Conservation (phyloP, 2,329 filamentous ascomycete genomes). For the Epichloe baconii region DNA sequence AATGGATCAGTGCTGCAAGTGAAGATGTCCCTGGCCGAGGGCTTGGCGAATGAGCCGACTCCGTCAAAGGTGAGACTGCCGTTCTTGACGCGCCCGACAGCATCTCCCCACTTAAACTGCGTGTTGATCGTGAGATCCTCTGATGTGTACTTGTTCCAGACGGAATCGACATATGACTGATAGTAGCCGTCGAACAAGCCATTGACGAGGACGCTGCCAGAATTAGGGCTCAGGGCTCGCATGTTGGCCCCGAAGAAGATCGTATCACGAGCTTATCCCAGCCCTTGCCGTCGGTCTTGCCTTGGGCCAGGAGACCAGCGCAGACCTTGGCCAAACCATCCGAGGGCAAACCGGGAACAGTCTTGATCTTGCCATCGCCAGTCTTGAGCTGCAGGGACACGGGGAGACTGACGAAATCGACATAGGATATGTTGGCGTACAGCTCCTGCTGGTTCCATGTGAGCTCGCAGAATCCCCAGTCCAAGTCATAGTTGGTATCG, state of each 20-base stretch:
- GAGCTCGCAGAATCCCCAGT: conserved; percentile 59
- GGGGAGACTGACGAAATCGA: conserved; percentile 62
- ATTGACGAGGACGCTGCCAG: conserved; percentile 29
- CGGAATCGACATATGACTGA: conserved; percentile 33
- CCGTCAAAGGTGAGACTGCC: conserved; percentile 27
- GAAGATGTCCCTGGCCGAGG: conserved; percentile 36
- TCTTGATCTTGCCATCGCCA: conserved; percentile 28
- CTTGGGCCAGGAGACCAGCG: conserved; percentile 30
- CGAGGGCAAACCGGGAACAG: conserved; percentile 34
- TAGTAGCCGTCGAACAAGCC: conserved; percentile 38
- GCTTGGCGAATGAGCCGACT: conserved; percentile 34
- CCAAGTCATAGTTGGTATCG: conserved; percentile 47
- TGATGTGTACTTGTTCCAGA: conserved; percentile 36
- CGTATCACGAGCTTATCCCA: conserved; percentile 40
- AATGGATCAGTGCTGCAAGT: conserved; percentile 45
- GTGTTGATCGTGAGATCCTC: conserved; percentile 38
- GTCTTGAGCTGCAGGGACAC: conserved; percentile 42
- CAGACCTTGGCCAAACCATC: conserved; percentile 34
- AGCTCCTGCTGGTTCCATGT: conserved; percentile 49
- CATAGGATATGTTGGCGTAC: conserved; percentile 59
- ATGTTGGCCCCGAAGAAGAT: conserved; percentile 25
- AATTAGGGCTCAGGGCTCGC: conserved; percentile 41
- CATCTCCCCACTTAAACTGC: conserved; percentile 37
- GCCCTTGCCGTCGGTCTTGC: conserved; percentile 30
- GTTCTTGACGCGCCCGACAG: conserved; percentile 27